Conservation (phyloP, 306 rosid species). For the Prunus campanulata region DNA sequence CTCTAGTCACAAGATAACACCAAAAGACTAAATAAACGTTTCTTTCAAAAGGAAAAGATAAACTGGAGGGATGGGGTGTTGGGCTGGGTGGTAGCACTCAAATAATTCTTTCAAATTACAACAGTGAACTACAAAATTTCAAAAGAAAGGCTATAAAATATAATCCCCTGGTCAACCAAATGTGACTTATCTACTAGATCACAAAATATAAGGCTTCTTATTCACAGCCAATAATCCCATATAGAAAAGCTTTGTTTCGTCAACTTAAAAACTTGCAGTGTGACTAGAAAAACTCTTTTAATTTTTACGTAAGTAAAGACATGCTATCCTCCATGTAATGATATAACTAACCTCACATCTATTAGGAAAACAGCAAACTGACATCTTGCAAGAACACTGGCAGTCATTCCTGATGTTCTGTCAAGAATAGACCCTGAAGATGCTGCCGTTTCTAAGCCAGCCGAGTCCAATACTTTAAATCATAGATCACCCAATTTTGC, state of each 20-base stretch:
- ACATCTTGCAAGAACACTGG: constrained; percentile 55
- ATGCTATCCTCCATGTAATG: not conserved
- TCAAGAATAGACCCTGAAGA: constrained; percentile 80
- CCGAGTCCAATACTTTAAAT: constrained; percentile 86
- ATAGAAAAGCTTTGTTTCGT: not conserved
- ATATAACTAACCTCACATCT: constrained; percentile 61
- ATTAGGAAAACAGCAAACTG: constrained; percentile 74
- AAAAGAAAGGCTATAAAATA: not conserved
- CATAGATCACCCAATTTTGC: constrained; percentile 87
- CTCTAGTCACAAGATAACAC: constrained; percentile 42
- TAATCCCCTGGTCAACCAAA: not conserved
- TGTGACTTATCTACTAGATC: not conserved
- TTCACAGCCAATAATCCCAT: not conserved
- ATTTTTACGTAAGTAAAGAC: not conserved
- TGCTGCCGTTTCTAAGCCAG: constrained; percentile 81
- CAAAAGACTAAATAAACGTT: not conserved
- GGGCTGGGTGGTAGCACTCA: not conserved
- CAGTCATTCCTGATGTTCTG: constrained; percentile 82
- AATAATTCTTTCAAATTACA: not conserved
- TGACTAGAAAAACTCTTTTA: not conserved
- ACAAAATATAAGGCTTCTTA: not conserved
- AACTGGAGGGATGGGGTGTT: not conserved
- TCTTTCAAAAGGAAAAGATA: not conserved
- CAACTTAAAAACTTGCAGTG: no score
- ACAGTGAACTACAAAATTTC: constrained; percentile 4